These are phyloP conservation scores for Mycocentrospora acerina DNA, from an alignment of 2,329 filamentous ascomycete species.

Conservation along the genomic window DNA sequence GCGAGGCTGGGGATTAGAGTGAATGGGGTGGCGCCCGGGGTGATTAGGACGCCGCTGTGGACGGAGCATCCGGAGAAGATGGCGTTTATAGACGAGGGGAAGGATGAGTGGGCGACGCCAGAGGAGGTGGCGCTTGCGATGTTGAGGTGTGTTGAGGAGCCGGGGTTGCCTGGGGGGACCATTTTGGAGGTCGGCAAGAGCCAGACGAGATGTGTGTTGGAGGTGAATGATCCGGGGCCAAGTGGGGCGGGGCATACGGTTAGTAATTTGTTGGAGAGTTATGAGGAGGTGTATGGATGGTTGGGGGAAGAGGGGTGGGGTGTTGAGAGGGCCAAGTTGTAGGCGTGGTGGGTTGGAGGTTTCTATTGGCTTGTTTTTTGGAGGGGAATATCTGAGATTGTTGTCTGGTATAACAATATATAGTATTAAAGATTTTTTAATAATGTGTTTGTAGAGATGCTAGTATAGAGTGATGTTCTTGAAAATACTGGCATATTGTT, in stretches of 20 bases:
- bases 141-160: conserved; percentile 56
- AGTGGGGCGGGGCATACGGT: conserved; percentile 50
- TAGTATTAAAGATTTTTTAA: too few species aligned
- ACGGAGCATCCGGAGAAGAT: conserved; percentile 63
- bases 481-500: too few species aligned
- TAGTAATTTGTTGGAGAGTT: conserved; percentile 44
- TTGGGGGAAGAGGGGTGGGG: conserved; percentile 55
- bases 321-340: conserved; percentile 13
- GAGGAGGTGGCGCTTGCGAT: conserved; percentile 63
- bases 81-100: conserved; percentile 49
- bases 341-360: conserved; percentile 6
- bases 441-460: too few species aligned
- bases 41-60: conserved; percentile 64
- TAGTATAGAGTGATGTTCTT: too few species aligned
- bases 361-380: not conserved
- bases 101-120: conserved; percentile 60
- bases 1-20: conserved; percentile 55
- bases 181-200: conserved; percentile 59
- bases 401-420: not conserved
- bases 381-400: not conserved
- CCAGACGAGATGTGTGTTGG: conserved; percentile 53
- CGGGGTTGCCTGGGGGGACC: conserved; percentile 47
- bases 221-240: conserved; percentile 58
- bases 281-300: conserved; percentile 54
- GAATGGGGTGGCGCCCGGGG: conserved; percentile 61